Conservation (phyloP, 345 rosid species). For the Physaria fendleri region DNA sequence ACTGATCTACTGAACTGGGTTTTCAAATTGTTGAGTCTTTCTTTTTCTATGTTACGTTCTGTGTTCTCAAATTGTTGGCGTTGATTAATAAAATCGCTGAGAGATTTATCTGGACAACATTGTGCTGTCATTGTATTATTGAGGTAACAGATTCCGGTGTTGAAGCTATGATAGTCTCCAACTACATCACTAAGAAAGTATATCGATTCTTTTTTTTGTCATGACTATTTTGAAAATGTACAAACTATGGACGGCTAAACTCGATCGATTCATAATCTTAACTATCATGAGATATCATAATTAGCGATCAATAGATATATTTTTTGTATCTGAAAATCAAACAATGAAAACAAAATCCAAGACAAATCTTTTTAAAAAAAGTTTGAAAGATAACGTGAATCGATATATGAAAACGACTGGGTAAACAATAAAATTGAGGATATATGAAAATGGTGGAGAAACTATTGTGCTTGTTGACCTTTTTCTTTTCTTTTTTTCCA, state of each 20-base stretch:
- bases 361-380: not conserved
- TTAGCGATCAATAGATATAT: not conserved
- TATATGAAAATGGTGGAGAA: slow-evolving; percentile 23
- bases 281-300: not conserved
- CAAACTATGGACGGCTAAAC: not conserved
- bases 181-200: no score
- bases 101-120: no score
- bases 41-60: no score
- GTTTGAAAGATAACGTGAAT: slow-evolving; percentile 2
- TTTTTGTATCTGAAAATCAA: not conserved
- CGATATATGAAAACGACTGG: slow-evolving; percentile 1
- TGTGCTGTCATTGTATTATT: no score
- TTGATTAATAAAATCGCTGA: no score
- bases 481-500: slow-evolving; percentile 15
- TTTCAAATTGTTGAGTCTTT: no score
- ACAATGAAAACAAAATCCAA: not conserved
- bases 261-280: not conserved
- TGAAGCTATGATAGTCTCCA: no score
- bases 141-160: no score
- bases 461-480: slow-evolving; percentile 31
- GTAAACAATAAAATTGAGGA: slow-evolving; percentile 3
- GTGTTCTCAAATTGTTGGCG: no score
- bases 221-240: no score
- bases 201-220: no score
- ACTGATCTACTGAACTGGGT: no score